Evolutionary conservation across 164 flowering plant genomes (phyloP).

Genomic region (Chimonanthus praecox): DNA sequence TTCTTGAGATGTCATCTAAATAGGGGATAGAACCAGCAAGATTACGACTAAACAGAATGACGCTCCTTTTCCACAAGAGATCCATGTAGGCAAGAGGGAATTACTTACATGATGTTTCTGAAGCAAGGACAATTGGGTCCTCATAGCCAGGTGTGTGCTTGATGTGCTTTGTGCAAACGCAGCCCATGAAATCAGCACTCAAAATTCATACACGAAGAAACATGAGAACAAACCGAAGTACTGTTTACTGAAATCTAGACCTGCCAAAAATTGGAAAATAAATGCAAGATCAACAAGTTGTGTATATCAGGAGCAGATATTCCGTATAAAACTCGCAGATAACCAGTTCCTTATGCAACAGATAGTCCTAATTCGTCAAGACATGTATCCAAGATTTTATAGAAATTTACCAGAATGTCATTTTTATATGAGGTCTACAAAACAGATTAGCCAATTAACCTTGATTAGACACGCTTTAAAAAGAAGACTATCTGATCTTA

Average conservation of each 20-base stretch:
- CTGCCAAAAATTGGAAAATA: neutral
- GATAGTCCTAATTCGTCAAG: too few species aligned
- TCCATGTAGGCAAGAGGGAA: neutral
- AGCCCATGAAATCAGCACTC: slow-evolving; percentile 20
- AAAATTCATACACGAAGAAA: neutral
- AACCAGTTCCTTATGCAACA: neutral
- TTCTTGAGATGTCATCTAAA: too few species aligned
- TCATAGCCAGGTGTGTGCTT: slow-evolving; percentile 53
- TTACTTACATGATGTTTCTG: slow-evolving; percentile 49
- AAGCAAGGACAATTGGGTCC: slow-evolving; percentile 65
- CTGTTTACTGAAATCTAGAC: neutral
- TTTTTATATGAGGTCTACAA: too few species aligned
- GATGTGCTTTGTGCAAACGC: slow-evolving; percentile 38
- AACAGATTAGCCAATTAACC: too few species aligned
- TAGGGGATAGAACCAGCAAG: too few species aligned
- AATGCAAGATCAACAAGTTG: neutral
- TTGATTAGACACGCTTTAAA: too few species aligned
- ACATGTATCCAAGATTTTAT: too few species aligned
- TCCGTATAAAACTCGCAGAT: neutral
- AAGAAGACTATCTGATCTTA: too few species aligned
- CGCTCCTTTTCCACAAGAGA: neutral
- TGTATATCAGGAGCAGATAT: neutral
- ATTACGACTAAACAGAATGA: too few species aligned
- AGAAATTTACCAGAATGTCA: too few species aligned
- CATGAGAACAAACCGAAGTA: neutral